These are phyloP conservation scores for Cymbopogon citratus DNA, from an alignment of 176 grass and related monocot genomes.

Conservation along the genomic window DNA sequence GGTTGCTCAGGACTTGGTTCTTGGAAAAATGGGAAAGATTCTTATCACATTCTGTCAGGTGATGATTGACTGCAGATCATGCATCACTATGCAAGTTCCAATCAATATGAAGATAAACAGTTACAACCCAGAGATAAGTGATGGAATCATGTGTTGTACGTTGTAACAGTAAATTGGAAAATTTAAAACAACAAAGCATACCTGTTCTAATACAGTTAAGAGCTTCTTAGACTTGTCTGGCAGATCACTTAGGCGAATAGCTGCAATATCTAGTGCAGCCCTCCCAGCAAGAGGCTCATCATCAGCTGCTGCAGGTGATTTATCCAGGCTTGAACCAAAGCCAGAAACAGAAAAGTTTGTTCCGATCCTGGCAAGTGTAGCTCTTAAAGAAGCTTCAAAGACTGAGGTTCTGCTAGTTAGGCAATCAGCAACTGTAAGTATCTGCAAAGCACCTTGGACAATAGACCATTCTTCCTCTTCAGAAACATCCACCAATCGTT, in stretches of 20 bases:
- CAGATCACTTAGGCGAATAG: no score
- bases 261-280: no score
- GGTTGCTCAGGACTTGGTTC: background rate
- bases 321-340: background rate
- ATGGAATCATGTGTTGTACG: background rate
- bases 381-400: conserved; percentile 3
- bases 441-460: no score
- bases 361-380: background rate
- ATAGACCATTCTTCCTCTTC: no score
- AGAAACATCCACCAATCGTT: background rate
- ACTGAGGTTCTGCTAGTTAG: no score
- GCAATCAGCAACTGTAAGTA: no score
- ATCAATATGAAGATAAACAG: conserved; percentile 20
- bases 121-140: background rate
- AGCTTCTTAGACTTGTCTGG: no score
- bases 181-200: conserved; percentile 26
- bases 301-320: no score
- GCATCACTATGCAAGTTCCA: background rate
- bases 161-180: conserved; percentile 10
- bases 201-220: conserved; percentile 58
- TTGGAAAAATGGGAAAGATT: conserved; percentile 4
- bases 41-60: background rate
- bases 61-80: conserved; percentile 1
- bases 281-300: no score
- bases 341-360: no score